A percentile compares a stretch with the other conserved stretches of the same genome.
phyloP scores from a whole-genome alignment of 1,284 basidiomycete species.

The Tilletia caries region DNA sequence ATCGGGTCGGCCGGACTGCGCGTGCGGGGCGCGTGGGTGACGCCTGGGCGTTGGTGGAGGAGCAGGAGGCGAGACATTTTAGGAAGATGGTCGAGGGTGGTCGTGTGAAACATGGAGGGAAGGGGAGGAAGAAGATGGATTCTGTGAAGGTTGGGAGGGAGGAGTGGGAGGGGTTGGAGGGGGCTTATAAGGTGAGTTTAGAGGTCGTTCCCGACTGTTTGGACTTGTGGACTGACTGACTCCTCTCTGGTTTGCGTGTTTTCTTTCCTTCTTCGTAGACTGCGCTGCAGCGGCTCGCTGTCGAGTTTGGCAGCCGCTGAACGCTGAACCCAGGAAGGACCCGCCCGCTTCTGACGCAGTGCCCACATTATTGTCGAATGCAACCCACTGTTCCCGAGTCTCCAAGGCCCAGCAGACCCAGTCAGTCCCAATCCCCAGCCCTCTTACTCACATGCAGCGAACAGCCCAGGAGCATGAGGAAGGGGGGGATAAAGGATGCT shows the following conservation, averaged over 20 bases:
- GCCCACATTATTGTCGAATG: too few species aligned
- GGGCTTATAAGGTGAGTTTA: slow-evolving; percentile 1
- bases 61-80: slow-evolving; percentile 70
- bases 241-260: too few species aligned
- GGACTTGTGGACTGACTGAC: neutral
- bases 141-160: neutral
- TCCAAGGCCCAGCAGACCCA: too few species aligned
- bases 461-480: too few species aligned
- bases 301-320: neutral
- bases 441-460: too few species aligned
- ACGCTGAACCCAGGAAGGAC: too few species aligned
- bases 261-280: neutral
- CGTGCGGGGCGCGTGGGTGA: slow-evolving; percentile 79
- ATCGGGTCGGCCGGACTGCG: slow-evolving; percentile 90
- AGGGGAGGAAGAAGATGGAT: neutral
- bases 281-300: slow-evolving; percentile 1
- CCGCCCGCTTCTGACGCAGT: too few species aligned
- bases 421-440: too few species aligned
- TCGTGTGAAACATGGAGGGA: slow-evolving; percentile 11
- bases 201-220: neutral
- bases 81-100: slow-evolving; percentile 16
- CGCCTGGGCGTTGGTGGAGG: slow-evolving; percentile 92
- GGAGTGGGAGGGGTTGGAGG: slow-evolving; percentile 6
- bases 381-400: too few species aligned
- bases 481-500: too few species aligned